Evolutionary conservation across 768 basidiomycete species (phyloP), one percentile per base, ranked within the genome.

Genomic region (Termitomyces sp.): DNA sequence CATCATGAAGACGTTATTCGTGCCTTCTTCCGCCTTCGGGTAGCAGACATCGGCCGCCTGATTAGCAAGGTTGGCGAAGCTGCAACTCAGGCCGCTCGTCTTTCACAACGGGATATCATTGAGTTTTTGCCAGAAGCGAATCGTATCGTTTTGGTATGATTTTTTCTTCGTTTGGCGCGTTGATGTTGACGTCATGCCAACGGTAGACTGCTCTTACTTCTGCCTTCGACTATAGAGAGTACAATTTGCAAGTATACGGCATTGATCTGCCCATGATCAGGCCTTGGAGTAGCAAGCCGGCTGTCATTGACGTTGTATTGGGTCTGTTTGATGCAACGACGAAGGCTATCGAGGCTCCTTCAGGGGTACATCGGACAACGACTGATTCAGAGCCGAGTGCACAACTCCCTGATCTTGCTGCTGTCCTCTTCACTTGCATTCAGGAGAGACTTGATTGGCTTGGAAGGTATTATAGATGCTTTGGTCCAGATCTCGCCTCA

Each of bases 241-340:
- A 86, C 61, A 87, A 91, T 63, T 67, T 81, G 2, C 76, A 78
- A 8, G 83, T 89, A 9, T 98, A 98, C 67, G 92, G 92, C 31
- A 77, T 98, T 45, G 79, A 83, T 24, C 74, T 79, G 22, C 87
- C 82, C 5, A 83, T 84, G 81, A 78, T 81, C 61, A 81, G 86
- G 59, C 86, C 90, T 0, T 98, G 95, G 96, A 92, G 93, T 18
- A 91, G 92, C 65, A 78, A 78, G 47, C 76, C 85, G 3, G 67
- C 74, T 0, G 70, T 91, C 16, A 83, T 96, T 53, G 88, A 93
- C 44, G 78, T 83, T 9, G 70, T 90, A 5, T 76, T 86, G 26
- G 78, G 78, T 47, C 77, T 96, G n/a, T 94, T 95, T 63, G 83
- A 87, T 47, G 67, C 77, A 1, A 86, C 84, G 1, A 81, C 83